phyloP scores from a whole-genome alignment of 2,329 filamentous ascomycete genomes.

The Clonostachys rhizophaga region DNA sequence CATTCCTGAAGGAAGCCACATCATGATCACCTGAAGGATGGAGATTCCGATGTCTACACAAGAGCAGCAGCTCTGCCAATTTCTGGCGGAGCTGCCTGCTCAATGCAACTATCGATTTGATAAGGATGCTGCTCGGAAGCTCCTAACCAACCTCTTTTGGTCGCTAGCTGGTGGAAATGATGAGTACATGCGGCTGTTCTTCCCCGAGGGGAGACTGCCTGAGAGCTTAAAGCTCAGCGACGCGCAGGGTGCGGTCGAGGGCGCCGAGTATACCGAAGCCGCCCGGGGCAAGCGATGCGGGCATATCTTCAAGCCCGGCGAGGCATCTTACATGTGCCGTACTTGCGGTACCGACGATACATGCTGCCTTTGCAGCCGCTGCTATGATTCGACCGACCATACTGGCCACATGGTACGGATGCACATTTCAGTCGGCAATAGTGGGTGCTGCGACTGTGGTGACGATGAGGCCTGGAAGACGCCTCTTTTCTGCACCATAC shows the following conservation, averaged over 20 bases:
- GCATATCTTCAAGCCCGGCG: constrained; percentile 92
- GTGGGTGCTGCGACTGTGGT: constrained; percentile 95
- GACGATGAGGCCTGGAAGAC: constrained; percentile 91
- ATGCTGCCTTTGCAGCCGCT: constrained; percentile 88
- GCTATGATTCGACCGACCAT: constrained; percentile 94
- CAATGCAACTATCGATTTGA: constrained; percentile 73
- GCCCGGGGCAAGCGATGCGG: constrained; percentile 92
- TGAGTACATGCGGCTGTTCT: constrained; percentile 75
- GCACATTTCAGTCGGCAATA: constrained; percentile 82
- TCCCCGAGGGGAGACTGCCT: constrained; percentile 67
- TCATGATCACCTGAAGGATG: constrained; percentile 29
- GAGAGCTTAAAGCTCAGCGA: constrained; percentile 73
- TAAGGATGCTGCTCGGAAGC: constrained; percentile 62
- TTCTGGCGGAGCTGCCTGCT: constrained; percentile 73
- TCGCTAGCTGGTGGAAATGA: constrained; percentile 73
- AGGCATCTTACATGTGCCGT: constrained; percentile 90
- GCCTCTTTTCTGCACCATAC: constrained; percentile 89
- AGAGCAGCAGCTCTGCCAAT: constrained; percentile 80
- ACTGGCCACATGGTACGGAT: constrained; percentile 90
- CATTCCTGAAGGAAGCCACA: background rate
- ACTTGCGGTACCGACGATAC: constrained; percentile 95
- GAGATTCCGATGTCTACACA: constrained; percentile 54
- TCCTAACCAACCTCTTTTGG: constrained; percentile 79
- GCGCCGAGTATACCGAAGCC: constrained; percentile 89
- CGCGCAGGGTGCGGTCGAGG: constrained; percentile 88